Percentiles rank a stretch among this genome's conserved stretches.
These are phyloP conservation scores for Apiospora marii DNA, from an alignment of 2,329 filamentous ascomycete genomes.

Conservation along the genomic window DNA sequence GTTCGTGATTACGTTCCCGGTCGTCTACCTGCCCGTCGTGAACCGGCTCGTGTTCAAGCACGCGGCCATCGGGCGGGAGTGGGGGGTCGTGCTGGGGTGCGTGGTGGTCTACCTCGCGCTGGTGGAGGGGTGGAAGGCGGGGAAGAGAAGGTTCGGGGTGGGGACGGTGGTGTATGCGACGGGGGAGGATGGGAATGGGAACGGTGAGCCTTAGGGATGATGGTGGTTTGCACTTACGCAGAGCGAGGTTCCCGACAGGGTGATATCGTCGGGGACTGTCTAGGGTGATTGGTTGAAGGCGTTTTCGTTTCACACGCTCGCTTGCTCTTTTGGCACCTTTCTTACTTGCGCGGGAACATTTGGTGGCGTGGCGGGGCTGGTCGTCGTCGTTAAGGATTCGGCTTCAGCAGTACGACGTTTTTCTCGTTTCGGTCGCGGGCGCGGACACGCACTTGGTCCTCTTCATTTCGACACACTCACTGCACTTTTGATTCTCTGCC, in stretches of 20 bases:
- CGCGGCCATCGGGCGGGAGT: slow-evolving; percentile 73
- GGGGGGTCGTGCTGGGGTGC: slow-evolving; percentile 70
- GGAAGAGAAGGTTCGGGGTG: slow-evolving; percentile 59
- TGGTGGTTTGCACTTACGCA: not conserved
- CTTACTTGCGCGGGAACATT: not conserved
- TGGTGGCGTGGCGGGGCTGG: not conserved
- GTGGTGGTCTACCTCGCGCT: slow-evolving; percentile 67
- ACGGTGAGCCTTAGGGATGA: not conserved
- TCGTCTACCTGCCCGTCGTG: slow-evolving; percentile 73
- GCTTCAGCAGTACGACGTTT: not conserved
- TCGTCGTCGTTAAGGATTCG: not conserved
- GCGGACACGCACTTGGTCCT: not conserved
- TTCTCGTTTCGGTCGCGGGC: not conserved
- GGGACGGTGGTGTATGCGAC: slow-evolving; percentile 9
- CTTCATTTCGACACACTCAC: slow-evolving; percentile 15
- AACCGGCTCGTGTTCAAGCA: slow-evolving; percentile 76
- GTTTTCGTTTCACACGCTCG: not conserved
- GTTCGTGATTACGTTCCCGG: slow-evolving; percentile 66
- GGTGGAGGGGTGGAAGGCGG: slow-evolving; percentile 74
- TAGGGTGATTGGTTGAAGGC: not conserved
- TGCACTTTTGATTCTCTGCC: no score
- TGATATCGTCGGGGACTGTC: not conserved
- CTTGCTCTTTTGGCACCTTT: not conserved
- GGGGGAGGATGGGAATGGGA: not conserved
- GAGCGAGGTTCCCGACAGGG: not conserved